Evolutionary conservation across 2,329 filamentous ascomycete species (phyloP).

Genomic region (Trichoderma pleuroti): DNA sequence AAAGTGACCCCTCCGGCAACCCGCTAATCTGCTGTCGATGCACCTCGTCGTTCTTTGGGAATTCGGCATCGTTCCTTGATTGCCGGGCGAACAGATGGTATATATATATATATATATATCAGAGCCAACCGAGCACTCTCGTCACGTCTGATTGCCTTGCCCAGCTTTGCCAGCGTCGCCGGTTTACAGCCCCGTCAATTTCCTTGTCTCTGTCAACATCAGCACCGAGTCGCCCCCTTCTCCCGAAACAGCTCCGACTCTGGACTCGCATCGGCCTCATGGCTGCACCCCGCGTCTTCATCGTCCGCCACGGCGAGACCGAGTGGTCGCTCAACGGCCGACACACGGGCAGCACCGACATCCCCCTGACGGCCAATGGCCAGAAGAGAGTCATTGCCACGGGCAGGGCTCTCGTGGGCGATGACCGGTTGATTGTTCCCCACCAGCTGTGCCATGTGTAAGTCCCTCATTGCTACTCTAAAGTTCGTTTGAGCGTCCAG

Average conservation of each 20-base stretch:
- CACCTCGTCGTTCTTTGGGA: neutral
- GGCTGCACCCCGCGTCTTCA: constrained; percentile 68
- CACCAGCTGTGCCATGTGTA: constrained; percentile 79
- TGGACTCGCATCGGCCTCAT: constrained; percentile 18
- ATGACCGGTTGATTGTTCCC: constrained; percentile 80
- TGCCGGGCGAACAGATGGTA: neutral
- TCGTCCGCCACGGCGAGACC: constrained; percentile 88
- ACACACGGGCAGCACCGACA: constrained; percentile 83
- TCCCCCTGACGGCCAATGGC: constrained; percentile 77
- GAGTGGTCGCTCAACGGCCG: constrained; percentile 88
- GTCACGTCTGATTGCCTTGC: neutral
- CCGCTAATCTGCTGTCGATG: neutral
- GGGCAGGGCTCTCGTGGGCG: constrained; percentile 77
- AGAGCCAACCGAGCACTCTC: neutral
- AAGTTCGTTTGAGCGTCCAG: neutral
- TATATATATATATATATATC: neutral
- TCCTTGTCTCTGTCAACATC: neutral
- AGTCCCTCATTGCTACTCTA: constrained; percentile 29
- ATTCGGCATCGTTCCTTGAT: neutral
- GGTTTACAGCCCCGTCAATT: neutral
- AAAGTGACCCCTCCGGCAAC: constrained; percentile 6
- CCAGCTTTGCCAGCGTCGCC: no score
- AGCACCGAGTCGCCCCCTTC: neutral
- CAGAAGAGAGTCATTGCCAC: constrained; percentile 74
- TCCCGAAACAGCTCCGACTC: neutral